Evolutionary conservation across 78 protist genomes (phyloP), one percentile per base, ranked within the genome.

Genomic region (Thecamonas trahens): DNA sequence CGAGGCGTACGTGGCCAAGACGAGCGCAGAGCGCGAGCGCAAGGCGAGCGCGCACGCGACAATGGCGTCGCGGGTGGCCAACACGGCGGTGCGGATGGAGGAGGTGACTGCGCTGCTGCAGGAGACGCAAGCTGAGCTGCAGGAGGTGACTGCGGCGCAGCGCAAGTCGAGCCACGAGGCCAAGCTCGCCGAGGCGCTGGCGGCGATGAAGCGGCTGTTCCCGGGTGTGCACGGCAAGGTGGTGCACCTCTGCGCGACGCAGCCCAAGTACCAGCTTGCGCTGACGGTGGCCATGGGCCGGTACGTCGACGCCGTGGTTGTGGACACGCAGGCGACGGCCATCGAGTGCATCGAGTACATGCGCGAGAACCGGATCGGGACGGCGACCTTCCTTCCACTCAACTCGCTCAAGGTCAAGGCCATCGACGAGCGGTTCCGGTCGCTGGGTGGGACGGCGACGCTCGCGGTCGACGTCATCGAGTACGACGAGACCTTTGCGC

Each of bases 291-390:
- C 96, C 15, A 52, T 96, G 72, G 99, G 99, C 22, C 72, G 59
- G 63, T 34, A 86, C 29, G 61, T 83, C 80, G 95, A 96, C 20
- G 94, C 99, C 4, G 72, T 96, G 38, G 90, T 96, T 8, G 93
- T 89, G 1, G 98, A 95, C 44, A 78, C 67, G 15, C 83, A 88
- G 64, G 53, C 31, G 14, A 66, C 91, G 2, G 91, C 96, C 0
- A 37, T 44, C 26, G 84, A 76, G 7, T 94, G 98, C 80, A 50
- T 95, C 37, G 14, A 77, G 57, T 94, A 94, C 68, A 26, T 95
- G 47, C 79, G 70, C 47, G 94, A 85, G 49, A 87, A 85, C 40
- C 17, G 84, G 39, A 9, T 49, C 0, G 93, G 94, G 31, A 39
- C 72, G 26, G 76, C 77, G 26, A 91, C 91, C 0, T 96, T 96